Evolutionary conservation across 768 basidiomycete species (phyloP), one percentile per base, ranked within the genome.

Genomic region (Lactarius hengduanensis): DNA sequence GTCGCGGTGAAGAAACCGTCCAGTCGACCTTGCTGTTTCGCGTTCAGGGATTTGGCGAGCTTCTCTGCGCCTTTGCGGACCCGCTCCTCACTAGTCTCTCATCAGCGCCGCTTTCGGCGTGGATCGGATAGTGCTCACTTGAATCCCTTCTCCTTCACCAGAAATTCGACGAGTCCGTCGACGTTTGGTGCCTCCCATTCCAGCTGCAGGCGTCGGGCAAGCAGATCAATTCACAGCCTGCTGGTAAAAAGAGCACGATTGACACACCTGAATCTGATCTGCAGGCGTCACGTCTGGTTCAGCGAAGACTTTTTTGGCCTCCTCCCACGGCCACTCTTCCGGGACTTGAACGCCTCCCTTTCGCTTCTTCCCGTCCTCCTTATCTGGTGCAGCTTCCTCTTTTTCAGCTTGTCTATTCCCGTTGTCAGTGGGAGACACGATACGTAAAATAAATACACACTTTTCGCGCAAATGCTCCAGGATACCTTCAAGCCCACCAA

Each of bases 301-400:
- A 77, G 89, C 77, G 73, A 99, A 99, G 30, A 99, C 73, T 74
- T 88, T 83, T 78, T 95, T 95, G 43, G 97, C 97, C 69, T 94
- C 90, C 75, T 96, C 87, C 92, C 93, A 98, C 57, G 93, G 93
- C 96, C 96, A 99, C 66, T 96, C 88, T 55, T 95, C 95, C 0
- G 97, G 96, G 43, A 98, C 82, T 22, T 83, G 80, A 59, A 95
- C 79, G 0, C 87, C 87, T 8, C 91, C 94, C 57, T 89, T 92
- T 71, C 86, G 88, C 69, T 86, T 87, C 76, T 88, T 88, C 58
- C 85, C 83, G 67, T 72, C 74, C 10, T 79, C 81, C 26, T 77
- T 78, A 8, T 77, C 80, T 18, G 61, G 57, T 41, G 74, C 74
- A 15, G 77, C 77, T 38, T 77, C 78, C 63, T 81, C 75, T 73